Conservation (phyloP, 495 filamentous ascomycete species). For the Penicillium coffeae region DNA sequence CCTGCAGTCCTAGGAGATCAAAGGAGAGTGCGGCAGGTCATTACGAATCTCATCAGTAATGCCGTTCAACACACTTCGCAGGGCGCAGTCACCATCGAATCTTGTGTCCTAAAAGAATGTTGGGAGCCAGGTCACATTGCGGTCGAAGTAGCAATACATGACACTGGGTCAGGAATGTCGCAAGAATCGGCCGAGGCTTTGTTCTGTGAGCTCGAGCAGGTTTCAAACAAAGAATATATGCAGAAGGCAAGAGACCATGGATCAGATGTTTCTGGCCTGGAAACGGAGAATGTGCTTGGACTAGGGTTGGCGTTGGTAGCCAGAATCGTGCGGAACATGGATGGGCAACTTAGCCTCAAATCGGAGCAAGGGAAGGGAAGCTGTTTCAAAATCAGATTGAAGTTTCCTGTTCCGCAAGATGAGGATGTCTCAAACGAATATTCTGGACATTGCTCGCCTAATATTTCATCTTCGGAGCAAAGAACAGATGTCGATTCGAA, state of each 20-base stretch:
- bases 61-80: slow-evolving; percentile 71
- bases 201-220: slow-evolving; percentile 83
- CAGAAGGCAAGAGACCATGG: slow-evolving; percentile 30
- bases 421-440: not conserved
- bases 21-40: slow-evolving; percentile 72
- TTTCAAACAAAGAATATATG: slow-evolving; percentile 55
- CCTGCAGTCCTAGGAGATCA: slow-evolving; percentile 83
- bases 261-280: slow-evolving; percentile 6
- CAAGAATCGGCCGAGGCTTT: slow-evolving; percentile 67
- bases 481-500: no score
- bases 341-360: slow-evolving; percentile 79
- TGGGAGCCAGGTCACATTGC: slow-evolving; percentile 43
- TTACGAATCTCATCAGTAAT: slow-evolving; percentile 78
- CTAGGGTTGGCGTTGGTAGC: slow-evolving; percentile 82
- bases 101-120: slow-evolving; percentile 45
- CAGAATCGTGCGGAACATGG: slow-evolving; percentile 77
- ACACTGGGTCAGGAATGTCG: slow-evolving; percentile 78
- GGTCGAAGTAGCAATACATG: slow-evolving; percentile 70
- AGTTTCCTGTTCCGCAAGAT: slow-evolving; percentile 24
- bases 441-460: not conserved
- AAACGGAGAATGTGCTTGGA: slow-evolving; percentile 53
- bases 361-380: slow-evolving; percentile 82
- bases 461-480: not conserved
- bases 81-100: slow-evolving; percentile 68
- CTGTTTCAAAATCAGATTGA: slow-evolving; percentile 54